Evolutionary conservation across 2,329 filamentous ascomycete species (phyloP).

Genomic region (Verticillium nubilum): DNA sequence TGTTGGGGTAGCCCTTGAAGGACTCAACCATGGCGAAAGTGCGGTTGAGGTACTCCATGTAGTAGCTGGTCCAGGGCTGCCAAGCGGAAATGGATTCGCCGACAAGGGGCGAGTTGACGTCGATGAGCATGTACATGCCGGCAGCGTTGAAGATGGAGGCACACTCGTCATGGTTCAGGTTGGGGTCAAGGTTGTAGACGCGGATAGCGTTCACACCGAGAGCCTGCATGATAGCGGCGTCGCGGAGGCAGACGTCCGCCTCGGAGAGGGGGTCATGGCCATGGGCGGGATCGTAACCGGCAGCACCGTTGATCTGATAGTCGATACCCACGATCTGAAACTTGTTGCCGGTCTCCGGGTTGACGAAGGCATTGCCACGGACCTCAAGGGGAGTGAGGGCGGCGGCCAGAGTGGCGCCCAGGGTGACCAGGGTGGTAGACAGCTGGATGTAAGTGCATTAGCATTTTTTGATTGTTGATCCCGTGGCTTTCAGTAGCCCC

Average conservation of each 20-base stretch:
- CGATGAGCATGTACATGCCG: conserved; percentile 64
- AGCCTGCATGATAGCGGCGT: conserved; percentile 60
- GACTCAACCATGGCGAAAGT: conserved; percentile 63
- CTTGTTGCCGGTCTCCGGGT: conserved; percentile 50
- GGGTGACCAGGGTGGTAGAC: conserved; percentile 39
- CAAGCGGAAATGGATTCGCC: conserved; percentile 51
- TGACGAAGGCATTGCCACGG: conserved; percentile 54
- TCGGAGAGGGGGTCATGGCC: conserved; percentile 57
- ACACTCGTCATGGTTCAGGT: conserved; percentile 62
- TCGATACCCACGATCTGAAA: conserved; percentile 64
- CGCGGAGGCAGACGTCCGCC: conserved; percentile 52
- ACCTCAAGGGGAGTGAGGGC: conserved; percentile 55
- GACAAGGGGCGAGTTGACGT: conserved; percentile 60
- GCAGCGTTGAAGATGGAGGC: conserved; percentile 64
- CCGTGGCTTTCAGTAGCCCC: too few relatives aligned
- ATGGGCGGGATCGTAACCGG: conserved; percentile 50
- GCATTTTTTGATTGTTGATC: too few relatives aligned
- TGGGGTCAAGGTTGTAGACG: conserved; percentile 63
- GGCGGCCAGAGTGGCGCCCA: conserved; percentile 45
- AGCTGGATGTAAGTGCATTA: background rate
- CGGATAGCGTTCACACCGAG: conserved; percentile 63
- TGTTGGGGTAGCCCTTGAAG: conserved; percentile 63
- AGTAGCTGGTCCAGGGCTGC: conserved; percentile 55
- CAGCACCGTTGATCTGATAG: conserved; percentile 63
- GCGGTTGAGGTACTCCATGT: conserved; percentile 55